These are phyloP conservation scores for Corymbia citriodora DNA, from an alignment of 441 rosid genomes.

Conservation along the genomic window DNA sequence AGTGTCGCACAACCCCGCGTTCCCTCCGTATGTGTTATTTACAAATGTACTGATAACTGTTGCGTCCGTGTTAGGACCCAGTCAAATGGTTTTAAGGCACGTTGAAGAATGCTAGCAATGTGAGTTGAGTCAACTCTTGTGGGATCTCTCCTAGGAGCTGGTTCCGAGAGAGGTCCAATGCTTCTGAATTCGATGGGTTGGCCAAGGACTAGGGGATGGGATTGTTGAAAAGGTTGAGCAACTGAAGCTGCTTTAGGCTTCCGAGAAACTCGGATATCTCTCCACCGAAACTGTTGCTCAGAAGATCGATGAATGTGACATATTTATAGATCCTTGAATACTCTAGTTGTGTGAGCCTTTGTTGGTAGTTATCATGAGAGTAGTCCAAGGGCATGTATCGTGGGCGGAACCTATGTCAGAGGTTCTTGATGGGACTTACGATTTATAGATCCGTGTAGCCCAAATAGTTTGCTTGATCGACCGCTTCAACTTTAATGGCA, in stretches of 20 bases:
- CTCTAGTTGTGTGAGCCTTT: neutral
- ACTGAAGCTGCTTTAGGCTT: neutral
- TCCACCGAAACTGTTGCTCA: neutral
- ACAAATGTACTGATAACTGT: neutral
- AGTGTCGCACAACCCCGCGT: neutral
- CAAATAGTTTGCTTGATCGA: neutral
- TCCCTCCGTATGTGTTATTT: neutral
- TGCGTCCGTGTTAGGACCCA: neutral
- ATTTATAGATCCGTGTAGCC: neutral
- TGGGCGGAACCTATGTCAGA: neutral
- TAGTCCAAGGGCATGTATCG: neutral
- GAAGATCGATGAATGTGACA: neutral
- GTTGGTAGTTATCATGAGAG: neutral
- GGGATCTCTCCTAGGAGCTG: neutral
- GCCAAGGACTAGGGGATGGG: neutral
- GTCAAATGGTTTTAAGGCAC: neutral
- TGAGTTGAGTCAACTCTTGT: neutral
- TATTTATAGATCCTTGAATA: neutral
- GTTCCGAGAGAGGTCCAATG: neutral
- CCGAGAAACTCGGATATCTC: neutral
- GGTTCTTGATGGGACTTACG: neutral
- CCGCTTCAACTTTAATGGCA: neutral
- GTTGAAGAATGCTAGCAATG: neutral
- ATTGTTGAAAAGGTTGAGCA: neutral
- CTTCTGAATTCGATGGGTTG: neutral